Percentiles rank a stretch among this genome's conserved stretches.
Conservation (phyloP, 441 rosid genomes). For the Populus hybrid region DNA sequence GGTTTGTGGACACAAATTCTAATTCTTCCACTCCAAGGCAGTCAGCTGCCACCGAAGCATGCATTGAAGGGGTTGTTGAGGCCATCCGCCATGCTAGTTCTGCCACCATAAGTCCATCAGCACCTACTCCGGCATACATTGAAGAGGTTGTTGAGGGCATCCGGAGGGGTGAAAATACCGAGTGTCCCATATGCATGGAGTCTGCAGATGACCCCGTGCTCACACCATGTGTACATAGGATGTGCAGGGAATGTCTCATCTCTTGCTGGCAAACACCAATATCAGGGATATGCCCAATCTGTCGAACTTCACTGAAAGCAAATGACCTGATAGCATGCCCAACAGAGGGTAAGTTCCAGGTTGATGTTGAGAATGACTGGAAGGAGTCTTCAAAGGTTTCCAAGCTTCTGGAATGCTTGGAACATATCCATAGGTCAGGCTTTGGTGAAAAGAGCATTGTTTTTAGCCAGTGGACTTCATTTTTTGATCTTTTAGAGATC, state of each 20-base stretch:
- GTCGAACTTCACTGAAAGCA: background rate
- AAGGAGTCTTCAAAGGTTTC: conserved; percentile 4
- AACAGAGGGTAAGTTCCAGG: background rate
- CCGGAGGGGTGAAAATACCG: conserved; percentile 5
- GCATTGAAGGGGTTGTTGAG: background rate
- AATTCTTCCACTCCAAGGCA: background rate
- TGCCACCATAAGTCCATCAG: background rate
- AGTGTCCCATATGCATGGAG: conserved; percentile 17
- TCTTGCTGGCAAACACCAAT: background rate
- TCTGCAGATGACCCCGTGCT: conserved; percentile 2
- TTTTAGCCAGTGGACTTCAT: conserved; percentile 2
- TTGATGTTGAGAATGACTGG: background rate
- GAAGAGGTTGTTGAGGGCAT: background rate
- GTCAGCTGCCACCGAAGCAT: background rate
- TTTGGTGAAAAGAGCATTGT: conserved; percentile 4
- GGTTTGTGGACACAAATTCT: background rate
- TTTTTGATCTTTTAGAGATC: conserved; percentile 2
- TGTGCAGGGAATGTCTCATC: conserved; percentile 1
- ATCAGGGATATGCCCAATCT: background rate
- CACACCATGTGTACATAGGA: conserved; percentile 4
- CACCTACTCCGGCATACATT: background rate
- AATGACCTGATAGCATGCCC: conserved; percentile 1
- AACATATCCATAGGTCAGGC: background rate
- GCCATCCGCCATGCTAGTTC: background rate
- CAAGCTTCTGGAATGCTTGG: background rate